A percentile compares a stretch with the other conserved stretches of the same genome.
Evolutionary conservation across 1,284 basidiomycete genomes (phyloP).

Genomic region (Ustilago lituana): DNA sequence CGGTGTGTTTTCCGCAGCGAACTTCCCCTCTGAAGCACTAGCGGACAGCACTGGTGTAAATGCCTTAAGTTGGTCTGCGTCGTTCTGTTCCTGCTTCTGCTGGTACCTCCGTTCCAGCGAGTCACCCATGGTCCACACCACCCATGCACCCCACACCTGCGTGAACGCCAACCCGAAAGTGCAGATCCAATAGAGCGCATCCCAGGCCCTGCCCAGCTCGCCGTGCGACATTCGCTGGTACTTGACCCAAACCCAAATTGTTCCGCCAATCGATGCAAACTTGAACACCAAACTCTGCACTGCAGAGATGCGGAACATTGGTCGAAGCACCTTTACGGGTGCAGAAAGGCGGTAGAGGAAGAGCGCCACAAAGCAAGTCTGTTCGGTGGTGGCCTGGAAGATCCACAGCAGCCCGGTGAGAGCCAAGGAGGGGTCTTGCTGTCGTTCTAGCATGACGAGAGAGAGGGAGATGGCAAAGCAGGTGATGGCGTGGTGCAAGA

Average conservation of each 20-base stretch:
- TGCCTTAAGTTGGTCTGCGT: background rate
- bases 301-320: conserved; percentile 21
- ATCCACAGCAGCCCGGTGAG: conserved; percentile 36
- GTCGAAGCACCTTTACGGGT: conserved; percentile 3
- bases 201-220: conserved; percentile 12
- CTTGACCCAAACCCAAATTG: conserved; percentile 25
- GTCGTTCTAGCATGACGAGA: conserved; percentile 25
- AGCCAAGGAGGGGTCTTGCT: conserved; percentile 28
- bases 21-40: no score
- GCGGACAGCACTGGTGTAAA: background rate
- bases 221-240: conserved; percentile 9
- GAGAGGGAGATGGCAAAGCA: conserved; percentile 36
- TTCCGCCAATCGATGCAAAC: conserved; percentile 29
- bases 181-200: conserved; percentile 33
- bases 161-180: conserved; percentile 25
- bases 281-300: conserved; percentile 47
- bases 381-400: conserved; percentile 47
- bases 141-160: conserved; percentile 40
- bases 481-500: conserved; percentile 38
- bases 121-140: conserved; percentile 34
- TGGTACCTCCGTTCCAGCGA: conserved; percentile 28
- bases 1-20: no score
- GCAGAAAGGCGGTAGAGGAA: conserved; percentile 37
- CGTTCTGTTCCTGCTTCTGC: conserved; percentile 1
- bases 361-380: conserved; percentile 37